Evolutionary conservation across 768 basidiomycete species (phyloP), one percentile per base, ranked within the genome.

Genomic region (Xerocomellus chrysenteron): DNA sequence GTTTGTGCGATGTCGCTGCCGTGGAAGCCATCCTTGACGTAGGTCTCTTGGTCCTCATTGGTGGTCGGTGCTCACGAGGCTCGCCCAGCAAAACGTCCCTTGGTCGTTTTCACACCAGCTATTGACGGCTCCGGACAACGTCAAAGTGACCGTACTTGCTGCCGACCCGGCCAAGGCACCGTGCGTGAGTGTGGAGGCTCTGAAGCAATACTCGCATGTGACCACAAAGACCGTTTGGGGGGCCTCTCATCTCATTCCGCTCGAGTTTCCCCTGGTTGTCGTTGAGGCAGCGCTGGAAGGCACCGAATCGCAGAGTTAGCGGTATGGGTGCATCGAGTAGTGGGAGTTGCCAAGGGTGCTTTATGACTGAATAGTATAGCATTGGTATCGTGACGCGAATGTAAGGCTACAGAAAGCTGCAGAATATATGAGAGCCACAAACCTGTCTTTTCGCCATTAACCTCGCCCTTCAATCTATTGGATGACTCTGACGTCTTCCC

Each of bases 401-500:
- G 28, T 7, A 30, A 30, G 28, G 28, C 28, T 28, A 28, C 28
- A 28, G 7, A 28, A 33, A 28, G 36, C 5, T 26, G 8, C 12
- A 36, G 21, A 26, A 4, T 40, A 13, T 19, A 19, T 28, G n/a
- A 17, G 21, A 11, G n/a, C 14, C 13, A 30, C 26, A 14, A 26
- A 32, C 16, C 11, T 7, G n/a, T 30, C 30, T 30, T 30, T 2
- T 30, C 30, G 9, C 30, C 30, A 30, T 30, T 9, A 30, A 30
- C 30, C 30, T 30, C 9, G 30, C 30, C 30, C 30, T 30, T 9
- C 36, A 47, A 37, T 41, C 57, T 70, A 80, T 54, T 68, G 73
- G 56, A 87, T 63, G 58, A 87, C 65, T 42, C 68, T 70, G 35
- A 91, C 75, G 63, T 87, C 86, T 56, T 82, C 80, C 87, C 87